Base-by-base conservation (phyloP, 768 basidiomycete genomes). In the Mycena galopus region DNA sequence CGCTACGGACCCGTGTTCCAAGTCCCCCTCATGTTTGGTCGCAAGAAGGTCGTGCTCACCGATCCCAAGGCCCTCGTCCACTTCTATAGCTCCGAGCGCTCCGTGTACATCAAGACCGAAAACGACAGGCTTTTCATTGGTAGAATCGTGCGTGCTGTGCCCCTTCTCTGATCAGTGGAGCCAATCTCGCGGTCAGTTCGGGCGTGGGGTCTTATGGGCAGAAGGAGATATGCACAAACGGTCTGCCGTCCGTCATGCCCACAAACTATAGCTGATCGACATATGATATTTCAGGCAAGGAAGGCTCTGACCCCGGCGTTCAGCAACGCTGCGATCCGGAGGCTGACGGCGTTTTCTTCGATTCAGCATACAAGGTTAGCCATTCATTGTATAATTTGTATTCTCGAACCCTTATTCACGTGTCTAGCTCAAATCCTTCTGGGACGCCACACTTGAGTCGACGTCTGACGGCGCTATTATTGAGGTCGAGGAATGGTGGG, bases 311-410 rank as follows among this genome's bases (percentile, higher is more conserved):
- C n/a, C n/a, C n/a, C n/a, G n/a, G n/a, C 81, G 1, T 87, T 87
- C 76, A 85, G 82, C 72, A 85, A 82, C 55, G 75, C 82, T 7
- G 83, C 85, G 0, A 82, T 86, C 64, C 81, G 84, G 5, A 76
- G 79, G 30, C 63, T 85, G 7, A 81, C 82, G 0, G 42, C 80
- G 78, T 85, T 0, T 86, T 85, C 69, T 87, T 80, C 53, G 83
- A 85, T 57, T 85, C 84, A 0, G 86, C 78, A 1, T 82, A 86
- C 76, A 84, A 84, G 80, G 86, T 86, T 56, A 35, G 57, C 29
- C 23, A 8, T n/a, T 39, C 65, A 30, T 56, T 25, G 21, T 4
- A 3, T 35, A 37, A 17, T 44, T 44, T 44, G 17, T 3, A 27
- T 7, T 11, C 42, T 65, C 30, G 19, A n/a, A n/a, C 11, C 42